Conservation (phyloP, 192 early-diverging fungal species). For the Linnemannia schmuckeri region DNA sequence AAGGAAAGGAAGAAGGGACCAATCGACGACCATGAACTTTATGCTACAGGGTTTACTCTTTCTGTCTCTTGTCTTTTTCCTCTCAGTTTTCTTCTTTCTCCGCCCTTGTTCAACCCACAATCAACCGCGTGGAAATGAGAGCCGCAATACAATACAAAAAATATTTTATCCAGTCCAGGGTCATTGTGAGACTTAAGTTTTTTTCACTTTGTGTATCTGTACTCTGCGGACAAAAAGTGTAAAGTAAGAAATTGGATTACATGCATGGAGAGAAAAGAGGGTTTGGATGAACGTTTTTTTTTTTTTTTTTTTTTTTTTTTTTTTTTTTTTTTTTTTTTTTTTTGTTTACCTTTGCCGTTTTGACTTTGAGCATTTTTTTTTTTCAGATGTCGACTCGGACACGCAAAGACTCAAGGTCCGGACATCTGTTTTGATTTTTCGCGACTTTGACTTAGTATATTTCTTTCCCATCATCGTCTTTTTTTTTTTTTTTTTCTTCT, state of each 20-base stretch:
- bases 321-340: background rate
- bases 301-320: background rate
- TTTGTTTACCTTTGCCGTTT: background rate
- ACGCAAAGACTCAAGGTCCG: background rate
- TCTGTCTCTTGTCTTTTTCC: too few relatives aligned
- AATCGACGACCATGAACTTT: background rate
- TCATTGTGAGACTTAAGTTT: background rate
- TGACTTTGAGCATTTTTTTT: slow-evolving; percentile 13
- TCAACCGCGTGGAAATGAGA: background rate
- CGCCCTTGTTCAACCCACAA: background rate
- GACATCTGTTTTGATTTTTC: background rate
- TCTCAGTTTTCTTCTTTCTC: background rate
- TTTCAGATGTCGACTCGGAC: slow-evolving; percentile 7
- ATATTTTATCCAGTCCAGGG: slow-evolving; percentile 3
- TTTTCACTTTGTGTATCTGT: background rate
- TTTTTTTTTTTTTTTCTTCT: background rate
- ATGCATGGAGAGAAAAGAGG: background rate
- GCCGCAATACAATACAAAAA: background rate
- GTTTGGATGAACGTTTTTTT: slow-evolving; percentile 1
- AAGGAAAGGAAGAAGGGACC: background rate
- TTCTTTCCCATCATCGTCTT: background rate
- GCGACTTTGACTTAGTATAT: too few relatives aligned
- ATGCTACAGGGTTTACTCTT: background rate
- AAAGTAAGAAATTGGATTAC: background rate
- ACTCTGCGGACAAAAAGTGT: background rate